A percentile compares a stretch with the other conserved stretches of the same genome.
These are phyloP conservation scores for Trypanosoma scelopori DNA, from an alignment of 208 protist genomes.

Conservation along the genomic window DNA sequence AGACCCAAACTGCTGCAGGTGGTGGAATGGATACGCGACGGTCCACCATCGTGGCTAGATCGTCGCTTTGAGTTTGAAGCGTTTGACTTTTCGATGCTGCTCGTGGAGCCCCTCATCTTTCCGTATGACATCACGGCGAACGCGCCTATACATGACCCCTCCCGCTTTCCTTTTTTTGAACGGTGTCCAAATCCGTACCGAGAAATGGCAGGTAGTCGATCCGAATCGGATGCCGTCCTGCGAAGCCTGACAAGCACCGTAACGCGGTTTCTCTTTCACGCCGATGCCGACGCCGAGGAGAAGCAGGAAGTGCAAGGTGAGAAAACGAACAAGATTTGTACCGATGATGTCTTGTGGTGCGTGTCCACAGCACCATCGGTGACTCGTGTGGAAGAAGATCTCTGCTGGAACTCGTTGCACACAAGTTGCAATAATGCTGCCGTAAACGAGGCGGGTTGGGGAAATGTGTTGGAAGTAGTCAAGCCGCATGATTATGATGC, in stretches of 20 bases:
- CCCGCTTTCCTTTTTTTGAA: conserved; percentile 67
- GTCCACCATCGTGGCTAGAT: conserved; percentile 50
- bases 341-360: conserved; percentile 8
- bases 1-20: conserved; percentile 71
- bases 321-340: background rate
- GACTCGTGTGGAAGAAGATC: background rate
- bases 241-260: conserved; percentile 18
- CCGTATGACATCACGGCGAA: conserved; percentile 59
- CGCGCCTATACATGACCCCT: conserved; percentile 42
- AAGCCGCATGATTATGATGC: conserved; percentile 20
- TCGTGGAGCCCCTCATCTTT: conserved; percentile 73
- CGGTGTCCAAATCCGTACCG: conserved; percentile 38
- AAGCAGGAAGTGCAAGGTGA: too few species aligned
- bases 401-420: conserved; percentile 10
- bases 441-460: background rate
- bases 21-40: conserved; percentile 59
- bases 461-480: conserved; percentile 2
- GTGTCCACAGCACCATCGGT: background rate
- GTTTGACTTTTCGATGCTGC: conserved; percentile 67
- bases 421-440: background rate
- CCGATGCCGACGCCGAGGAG: background rate
- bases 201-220: background rate
- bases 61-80: conserved; percentile 61
- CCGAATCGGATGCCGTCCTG: conserved; percentile 10
- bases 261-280: conserved; percentile 36